A percentile compares a stretch with the other conserved stretches of the same genome.
Evolutionary conservation across 108 stramenopile species (phyloP).

Genomic region (Licmophora abbreviata): DNA sequence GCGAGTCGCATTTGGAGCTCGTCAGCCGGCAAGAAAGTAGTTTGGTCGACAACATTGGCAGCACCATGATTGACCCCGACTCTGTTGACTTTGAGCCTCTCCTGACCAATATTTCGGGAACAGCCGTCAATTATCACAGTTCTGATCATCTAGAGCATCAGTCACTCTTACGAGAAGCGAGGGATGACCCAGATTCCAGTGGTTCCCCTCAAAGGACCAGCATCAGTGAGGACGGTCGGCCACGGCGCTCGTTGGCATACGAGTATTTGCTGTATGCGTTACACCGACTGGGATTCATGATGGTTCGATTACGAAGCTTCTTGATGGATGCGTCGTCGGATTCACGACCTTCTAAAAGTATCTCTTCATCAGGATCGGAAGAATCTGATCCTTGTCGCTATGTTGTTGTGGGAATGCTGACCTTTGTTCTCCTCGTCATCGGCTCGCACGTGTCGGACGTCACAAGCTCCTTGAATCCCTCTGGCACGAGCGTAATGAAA

Average conservation of each 20-base stretch:
- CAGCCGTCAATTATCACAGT: constrained; percentile 8
- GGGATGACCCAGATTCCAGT: neutral
- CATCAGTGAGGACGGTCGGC: neutral
- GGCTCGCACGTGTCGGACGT: neutral
- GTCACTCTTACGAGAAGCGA: neutral
- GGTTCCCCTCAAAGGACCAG: neutral
- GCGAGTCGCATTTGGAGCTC: neutral
- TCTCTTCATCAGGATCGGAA: neutral
- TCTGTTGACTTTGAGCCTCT: constrained; percentile 6
- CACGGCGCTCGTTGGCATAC: neutral
- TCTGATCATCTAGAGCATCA: neutral
- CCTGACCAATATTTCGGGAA: constrained; percentile 1
- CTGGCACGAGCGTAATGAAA: neutral
- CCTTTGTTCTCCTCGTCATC: neutral
- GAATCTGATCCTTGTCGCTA: constrained; percentile 4
- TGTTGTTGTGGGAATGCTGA: neutral
- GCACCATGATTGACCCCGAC: constrained; percentile 4
- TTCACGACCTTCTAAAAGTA: neutral
- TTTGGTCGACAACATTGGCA: neutral
- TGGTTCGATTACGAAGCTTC: neutral
- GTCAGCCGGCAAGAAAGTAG: neutral
- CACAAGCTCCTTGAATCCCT: neutral
- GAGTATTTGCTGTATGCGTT: too few species aligned
- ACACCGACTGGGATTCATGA: too few species aligned
- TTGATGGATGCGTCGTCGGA: neutral